Conservation (phyloP, 2,329 filamentous ascomycete genomes). For the Scedosporium aurantiacum region DNA sequence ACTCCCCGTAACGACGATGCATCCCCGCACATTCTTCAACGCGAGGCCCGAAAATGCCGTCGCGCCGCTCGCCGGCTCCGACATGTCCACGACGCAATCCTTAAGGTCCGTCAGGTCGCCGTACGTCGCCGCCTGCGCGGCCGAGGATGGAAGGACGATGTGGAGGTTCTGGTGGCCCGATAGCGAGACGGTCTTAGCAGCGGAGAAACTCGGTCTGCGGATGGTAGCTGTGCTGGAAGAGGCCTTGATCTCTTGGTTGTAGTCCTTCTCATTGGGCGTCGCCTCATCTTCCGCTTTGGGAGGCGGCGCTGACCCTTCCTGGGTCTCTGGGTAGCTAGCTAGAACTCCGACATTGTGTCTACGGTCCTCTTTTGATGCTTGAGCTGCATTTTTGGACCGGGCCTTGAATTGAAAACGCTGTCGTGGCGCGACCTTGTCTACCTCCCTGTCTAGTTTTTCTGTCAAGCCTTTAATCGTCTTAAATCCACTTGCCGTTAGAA, state of each 20-base stretch:
- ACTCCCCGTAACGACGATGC: slow-evolving; percentile 66
- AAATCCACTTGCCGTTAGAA: background rate
- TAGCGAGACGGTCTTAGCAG: slow-evolving; percentile 51
- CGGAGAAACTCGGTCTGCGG: slow-evolving; percentile 53
- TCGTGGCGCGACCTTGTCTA: slow-evolving; percentile 58
- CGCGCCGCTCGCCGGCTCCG: slow-evolving; percentile 44
- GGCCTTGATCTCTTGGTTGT: slow-evolving; percentile 44
- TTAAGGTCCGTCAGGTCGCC: slow-evolving; percentile 60
- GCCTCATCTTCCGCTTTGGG: background rate
- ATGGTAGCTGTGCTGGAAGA: slow-evolving; percentile 25
- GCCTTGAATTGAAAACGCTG: slow-evolving; percentile 73
- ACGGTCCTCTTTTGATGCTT: slow-evolving; percentile 30
- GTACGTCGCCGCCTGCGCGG: slow-evolving; percentile 59
- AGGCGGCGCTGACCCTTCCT: slow-evolving; percentile 9
- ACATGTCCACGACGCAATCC: slow-evolving; percentile 71
- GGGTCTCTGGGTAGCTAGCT: slow-evolving; percentile 17
- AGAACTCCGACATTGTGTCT: slow-evolving; percentile 24
- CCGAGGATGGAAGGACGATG: slow-evolving; percentile 64
- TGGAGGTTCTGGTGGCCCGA: slow-evolving; percentile 56
- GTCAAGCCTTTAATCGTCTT: slow-evolving; percentile 71
- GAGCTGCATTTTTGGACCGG: slow-evolving; percentile 22
- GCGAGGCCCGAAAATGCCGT: slow-evolving; percentile 57
- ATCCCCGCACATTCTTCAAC: slow-evolving; percentile 58
- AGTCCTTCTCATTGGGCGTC: slow-evolving; percentile 25
- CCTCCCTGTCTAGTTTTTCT: slow-evolving; percentile 63